Base-by-base conservation (phyloP, 805 yeast species). In the Hanseniaspora meyeri region DNA sequence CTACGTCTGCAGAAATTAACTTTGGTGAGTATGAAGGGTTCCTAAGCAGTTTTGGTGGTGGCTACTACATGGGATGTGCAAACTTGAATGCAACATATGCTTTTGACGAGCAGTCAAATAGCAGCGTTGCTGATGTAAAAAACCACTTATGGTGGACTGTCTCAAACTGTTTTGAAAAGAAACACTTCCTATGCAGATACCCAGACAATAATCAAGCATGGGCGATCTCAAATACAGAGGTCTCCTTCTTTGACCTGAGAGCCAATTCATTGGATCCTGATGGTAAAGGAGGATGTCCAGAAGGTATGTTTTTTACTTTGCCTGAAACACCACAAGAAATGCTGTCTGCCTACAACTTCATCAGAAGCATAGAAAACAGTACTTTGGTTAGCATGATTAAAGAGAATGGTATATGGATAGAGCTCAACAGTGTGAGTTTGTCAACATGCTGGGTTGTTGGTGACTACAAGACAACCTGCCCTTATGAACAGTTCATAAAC, bases 361-460 rank as follows among this genome's bases (percentile, higher is more conserved):
- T 74, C 19, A 57, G 59, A 1, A 43, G 55, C 2, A 45, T 57
- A 3, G 42, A 72, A 29, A 60, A 62, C 0, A 17, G 38, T 16
- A 53, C 57, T 7, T 29, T 53, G 34, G 38, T 53, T 4, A 29
- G 46, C 5, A 17, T 32, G 9, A 53, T 53, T 5, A 39, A 53
- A 39, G n/a, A 19, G 5, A 42, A 55, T 0, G 59, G 62, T 0
- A 71, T 80, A 0, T 90, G 97, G 97, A 78, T 88, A 3, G 88
- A 87, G 68, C 62, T 88, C 60, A 90, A 91, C 65, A 87, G 90
- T 17, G 74, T 91, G 24, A 77, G 87, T 0, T 80, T 82, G 20
- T 69, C 76, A 2, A 77, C 80, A 55, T 90, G 97, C 64, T 91
- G 93, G 90, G 89, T 89, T 4, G 68, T 78, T 12, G 96, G 95